A percentile compares a stretch with the other conserved stretches of the same genome.
phyloP scores from a whole-genome alignment of 2,329 filamentous ascomycete species.

The Moelleriella libera region DNA sequence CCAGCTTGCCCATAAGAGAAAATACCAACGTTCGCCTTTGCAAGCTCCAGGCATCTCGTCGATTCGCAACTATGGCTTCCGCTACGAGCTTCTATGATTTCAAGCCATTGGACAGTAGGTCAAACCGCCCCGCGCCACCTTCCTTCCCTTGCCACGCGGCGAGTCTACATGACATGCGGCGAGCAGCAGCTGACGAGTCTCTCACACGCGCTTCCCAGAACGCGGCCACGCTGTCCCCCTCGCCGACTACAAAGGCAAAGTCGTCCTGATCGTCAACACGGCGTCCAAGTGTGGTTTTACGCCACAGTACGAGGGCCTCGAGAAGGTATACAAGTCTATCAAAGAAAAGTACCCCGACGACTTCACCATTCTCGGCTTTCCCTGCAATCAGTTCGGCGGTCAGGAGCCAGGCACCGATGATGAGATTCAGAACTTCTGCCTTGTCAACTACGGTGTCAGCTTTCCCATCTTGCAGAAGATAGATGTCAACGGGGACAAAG shows the following conservation, averaged over 20 bases:
- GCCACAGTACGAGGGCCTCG: constrained; percentile 81
- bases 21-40: no score
- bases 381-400: constrained; percentile 91
- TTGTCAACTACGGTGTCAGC: constrained; percentile 79
- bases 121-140: background rate
- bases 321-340: constrained; percentile 75
- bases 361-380: constrained; percentile 86
- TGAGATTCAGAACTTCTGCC: constrained; percentile 74
- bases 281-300: constrained; percentile 99
- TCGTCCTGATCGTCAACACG: constrained; percentile 92
- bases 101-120: constrained; percentile 62
- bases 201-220: constrained; percentile 11
- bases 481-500: constrained; percentile 79
- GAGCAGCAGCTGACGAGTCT: background rate
- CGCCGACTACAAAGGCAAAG: constrained; percentile 68
- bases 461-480: constrained; percentile 89
- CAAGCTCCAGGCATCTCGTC: constrained; percentile 1
- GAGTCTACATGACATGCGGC: background rate
- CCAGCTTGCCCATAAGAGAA: no score
- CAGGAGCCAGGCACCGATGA: constrained; percentile 81
- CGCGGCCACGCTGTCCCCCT: constrained; percentile 58
- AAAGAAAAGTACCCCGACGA: constrained; percentile 55
- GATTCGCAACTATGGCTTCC: constrained; percentile 20
- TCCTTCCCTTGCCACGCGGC: background rate
- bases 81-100: constrained; percentile 61